Base-by-base conservation (phyloP, 2,329 filamentous ascomycete genomes). In the Aspergillus sp. region DNA sequence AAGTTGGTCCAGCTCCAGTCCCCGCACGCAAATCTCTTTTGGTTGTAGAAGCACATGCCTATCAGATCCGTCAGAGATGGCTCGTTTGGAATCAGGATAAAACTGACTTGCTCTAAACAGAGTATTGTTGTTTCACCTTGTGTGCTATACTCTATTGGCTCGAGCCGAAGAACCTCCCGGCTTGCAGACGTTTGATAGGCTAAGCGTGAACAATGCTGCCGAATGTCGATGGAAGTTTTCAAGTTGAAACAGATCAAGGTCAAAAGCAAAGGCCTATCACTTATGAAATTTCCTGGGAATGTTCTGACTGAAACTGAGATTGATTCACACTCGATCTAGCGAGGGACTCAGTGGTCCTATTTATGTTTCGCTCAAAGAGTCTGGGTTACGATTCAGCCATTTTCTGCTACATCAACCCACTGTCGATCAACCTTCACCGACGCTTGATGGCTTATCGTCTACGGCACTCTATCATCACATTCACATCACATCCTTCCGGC, bases 1-100 rank as follows among this genome's bases (percentile, higher is more conserved):
- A 96, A 96, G 76, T 87, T 88, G 60, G 90, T 89, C 92, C 92
- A 97, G 74, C 91, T 90, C 87, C 88, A 96, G 81, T 90, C 93
- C 67, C 89, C 88, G 76, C 93, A 97, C 52, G 74, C 74, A 82
- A 89, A 96, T 63, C 84, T 82, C 72, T 87, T 90, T 75, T 93
- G 88, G 67, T 96, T 91, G 79, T 92, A 97, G 80, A 94, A 96
- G 79, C 93, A 96, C 93, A 97, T 96, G 63, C 69, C 80, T 76
- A 64, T 65, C 55, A 60, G 49, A 61, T 60, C 55, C 44, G 61
- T 73, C 58, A 73, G 67, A 58, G 51, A 56, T 54, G 44, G 36
- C 55, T 50, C 41, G 48, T 57, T 46, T 53, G 51, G 58, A 58
- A 48, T 53, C 56, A 45, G 45, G 54, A 61, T 61, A 56, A 62